phyloP scores from a whole-genome alignment of 306 rosid genomes.

The Mimosa bimucronata region DNA sequence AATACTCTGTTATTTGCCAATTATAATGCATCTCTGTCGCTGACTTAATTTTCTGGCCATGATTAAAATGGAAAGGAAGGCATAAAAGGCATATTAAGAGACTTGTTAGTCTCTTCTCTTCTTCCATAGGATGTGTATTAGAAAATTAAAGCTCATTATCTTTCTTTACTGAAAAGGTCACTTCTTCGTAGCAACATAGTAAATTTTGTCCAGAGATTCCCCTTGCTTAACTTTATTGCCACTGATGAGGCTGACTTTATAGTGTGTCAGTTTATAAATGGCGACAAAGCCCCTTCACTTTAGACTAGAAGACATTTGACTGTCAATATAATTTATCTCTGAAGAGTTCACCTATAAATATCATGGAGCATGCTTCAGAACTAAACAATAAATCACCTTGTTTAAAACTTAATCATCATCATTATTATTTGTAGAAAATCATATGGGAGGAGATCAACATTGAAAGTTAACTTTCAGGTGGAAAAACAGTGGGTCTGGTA shows the following conservation, averaged over 20 bases:
- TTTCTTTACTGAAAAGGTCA: slow-evolving; percentile 33
- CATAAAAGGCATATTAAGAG: slow-evolving; percentile 22
- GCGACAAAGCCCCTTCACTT: slow-evolving; percentile 3
- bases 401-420: not conserved
- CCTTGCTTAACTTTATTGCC: slow-evolving; percentile 17
- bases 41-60: slow-evolving; percentile 24
- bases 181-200: not conserved
- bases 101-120: slow-evolving; percentile 6
- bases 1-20: slow-evolving; percentile 23
- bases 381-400: not conserved
- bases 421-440: not conserved
- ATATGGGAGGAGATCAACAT: not conserved
- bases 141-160: slow-evolving; percentile 3
- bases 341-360: not conserved
- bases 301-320: not conserved
- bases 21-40: slow-evolving; percentile 28
- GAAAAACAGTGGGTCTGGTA: not conserved
- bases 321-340: slow-evolving; percentile 12
- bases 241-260: not conserved
- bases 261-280: not conserved
- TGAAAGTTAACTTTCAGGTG: not conserved
- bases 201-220: slow-evolving; percentile 22
- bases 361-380: not conserved
- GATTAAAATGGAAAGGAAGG: slow-evolving; percentile 30
- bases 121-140: slow-evolving; percentile 9